A percentile compares a stretch with the other conserved stretches of the same genome.
Evolutionary conservation across 2,329 filamentous ascomycete genomes (phyloP).

Genomic region (Colletotrichum incanum): DNA sequence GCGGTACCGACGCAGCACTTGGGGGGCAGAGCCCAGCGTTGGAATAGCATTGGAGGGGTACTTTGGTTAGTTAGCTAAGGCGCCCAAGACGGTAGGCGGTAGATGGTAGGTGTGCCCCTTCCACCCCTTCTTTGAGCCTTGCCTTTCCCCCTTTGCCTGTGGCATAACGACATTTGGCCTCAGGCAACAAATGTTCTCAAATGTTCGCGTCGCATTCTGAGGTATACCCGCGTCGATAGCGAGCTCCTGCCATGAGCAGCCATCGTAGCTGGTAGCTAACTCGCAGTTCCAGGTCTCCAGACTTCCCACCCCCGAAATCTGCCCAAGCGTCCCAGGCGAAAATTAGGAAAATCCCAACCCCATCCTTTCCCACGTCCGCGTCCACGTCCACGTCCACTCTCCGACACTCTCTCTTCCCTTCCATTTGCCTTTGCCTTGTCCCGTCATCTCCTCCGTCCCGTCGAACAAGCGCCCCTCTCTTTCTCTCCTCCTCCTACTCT

Average conservation of each 20-base stretch:
- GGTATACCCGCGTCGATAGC: slow-evolving; percentile 27
- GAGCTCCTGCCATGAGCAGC: slow-evolving; percentile 17
- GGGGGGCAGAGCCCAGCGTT: not conserved
- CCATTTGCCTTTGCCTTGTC: slow-evolving; percentile 34
- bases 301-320: slow-evolving; percentile 37
- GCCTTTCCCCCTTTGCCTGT: not conserved
- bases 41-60: not conserved
- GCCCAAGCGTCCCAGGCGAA: slow-evolving; percentile 45
- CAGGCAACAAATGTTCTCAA: slow-evolving; percentile 40
- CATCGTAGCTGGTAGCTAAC: slow-evolving; percentile 8
- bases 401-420: slow-evolving; percentile 31
- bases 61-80: not conserved
- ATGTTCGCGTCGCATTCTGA: slow-evolving; percentile 42
- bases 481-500: slow-evolving; percentile 24
- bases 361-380: slow-evolving; percentile 45
- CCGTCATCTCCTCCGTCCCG: slow-evolving; percentile 23
- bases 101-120: not conserved
- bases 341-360: slow-evolving; percentile 49
- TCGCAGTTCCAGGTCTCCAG: slow-evolving; percentile 37
- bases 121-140: not conserved
- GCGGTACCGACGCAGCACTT: not conserved
- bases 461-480: slow-evolving; percentile 26
- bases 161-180: slow-evolving; percentile 21
- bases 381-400: slow-evolving; percentile 38
- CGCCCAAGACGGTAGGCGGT: not conserved